Conservation (phyloP, 148 eudicot species). For the Chenopodium suecicum region DNA sequence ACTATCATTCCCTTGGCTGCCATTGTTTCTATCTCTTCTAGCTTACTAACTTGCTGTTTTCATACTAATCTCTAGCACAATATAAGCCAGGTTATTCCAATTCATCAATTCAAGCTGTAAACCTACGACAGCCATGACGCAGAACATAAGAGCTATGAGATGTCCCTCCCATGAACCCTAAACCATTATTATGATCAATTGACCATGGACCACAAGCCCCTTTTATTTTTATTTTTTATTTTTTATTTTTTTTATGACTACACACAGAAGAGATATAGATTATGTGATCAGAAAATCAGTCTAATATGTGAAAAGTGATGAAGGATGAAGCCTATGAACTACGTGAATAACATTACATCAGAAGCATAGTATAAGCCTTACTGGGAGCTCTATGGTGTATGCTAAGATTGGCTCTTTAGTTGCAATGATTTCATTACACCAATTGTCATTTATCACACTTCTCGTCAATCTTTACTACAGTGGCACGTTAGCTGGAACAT, state of each 20-base stretch:
- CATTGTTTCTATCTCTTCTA: too few relatives aligned
- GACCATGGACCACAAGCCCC: neutral
- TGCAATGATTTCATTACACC: neutral
- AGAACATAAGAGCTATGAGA: neutral
- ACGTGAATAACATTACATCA: neutral
- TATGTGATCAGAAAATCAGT: neutral
- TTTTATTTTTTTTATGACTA: neutral
- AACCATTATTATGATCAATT: neutral
- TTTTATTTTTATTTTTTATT: too few relatives aligned
- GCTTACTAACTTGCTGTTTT: too few relatives aligned
- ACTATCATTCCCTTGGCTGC: too few relatives aligned
- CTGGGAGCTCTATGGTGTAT: neutral
- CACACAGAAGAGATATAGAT: neutral
- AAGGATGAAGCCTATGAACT: neutral
- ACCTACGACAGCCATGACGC: neutral
- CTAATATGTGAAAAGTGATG: neutral
- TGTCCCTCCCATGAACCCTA: neutral
- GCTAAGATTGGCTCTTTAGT: neutral
- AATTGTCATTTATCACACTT: neutral
- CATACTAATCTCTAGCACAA: too few relatives aligned
- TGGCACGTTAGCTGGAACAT: neutral
- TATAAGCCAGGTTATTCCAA: neutral
- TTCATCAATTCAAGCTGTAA: neutral
- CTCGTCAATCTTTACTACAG: neutral
- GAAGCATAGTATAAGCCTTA: neutral